Conservation (phyloP, 2,329 filamentous ascomycete species). For the Xenoacremonium recifei region DNA sequence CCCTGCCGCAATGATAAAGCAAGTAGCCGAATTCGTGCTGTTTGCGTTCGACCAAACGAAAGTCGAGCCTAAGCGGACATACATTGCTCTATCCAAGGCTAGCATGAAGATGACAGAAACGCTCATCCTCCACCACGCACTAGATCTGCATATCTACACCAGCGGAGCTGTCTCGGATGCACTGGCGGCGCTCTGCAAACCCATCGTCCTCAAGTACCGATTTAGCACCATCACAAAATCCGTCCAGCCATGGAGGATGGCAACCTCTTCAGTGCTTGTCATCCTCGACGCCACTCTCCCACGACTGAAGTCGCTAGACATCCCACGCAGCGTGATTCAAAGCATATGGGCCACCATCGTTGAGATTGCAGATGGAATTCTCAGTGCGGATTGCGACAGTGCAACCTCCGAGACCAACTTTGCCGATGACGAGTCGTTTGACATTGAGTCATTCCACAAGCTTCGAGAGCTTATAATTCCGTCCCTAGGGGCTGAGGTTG, state of each 20-base stretch:
- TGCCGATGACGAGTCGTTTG: conserved; percentile 72
- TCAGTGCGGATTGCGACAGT: conserved; percentile 59
- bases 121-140: conserved; percentile 58
- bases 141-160: conserved; percentile 65
- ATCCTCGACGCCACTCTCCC: conserved; percentile 67
- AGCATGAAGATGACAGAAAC: conserved; percentile 69
- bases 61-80: conserved; percentile 63
- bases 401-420: conserved; percentile 49
- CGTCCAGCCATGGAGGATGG: conserved; percentile 74
- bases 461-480: conserved; percentile 74
- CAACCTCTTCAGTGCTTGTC: conserved; percentile 67
- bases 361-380: conserved; percentile 65
- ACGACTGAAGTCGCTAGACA: conserved; percentile 50
- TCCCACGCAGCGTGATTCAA: conserved; percentile 46
- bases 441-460: conserved; percentile 70
- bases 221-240: conserved; percentile 72
- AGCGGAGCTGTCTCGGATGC: conserved; percentile 65
- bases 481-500: conserved; percentile 61
- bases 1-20: conserved; percentile 64
- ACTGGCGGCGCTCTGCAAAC: conserved; percentile 64
- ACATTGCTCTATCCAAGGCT: conserved; percentile 83
- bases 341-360: conserved; percentile 71
- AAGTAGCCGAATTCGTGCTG: conserved; percentile 68
- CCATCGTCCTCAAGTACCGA: conserved; percentile 77
- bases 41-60: conserved; percentile 60